Conservation (phyloP, 371 early-diverging fungal genomes). For the Ordospora pajunii region DNA sequence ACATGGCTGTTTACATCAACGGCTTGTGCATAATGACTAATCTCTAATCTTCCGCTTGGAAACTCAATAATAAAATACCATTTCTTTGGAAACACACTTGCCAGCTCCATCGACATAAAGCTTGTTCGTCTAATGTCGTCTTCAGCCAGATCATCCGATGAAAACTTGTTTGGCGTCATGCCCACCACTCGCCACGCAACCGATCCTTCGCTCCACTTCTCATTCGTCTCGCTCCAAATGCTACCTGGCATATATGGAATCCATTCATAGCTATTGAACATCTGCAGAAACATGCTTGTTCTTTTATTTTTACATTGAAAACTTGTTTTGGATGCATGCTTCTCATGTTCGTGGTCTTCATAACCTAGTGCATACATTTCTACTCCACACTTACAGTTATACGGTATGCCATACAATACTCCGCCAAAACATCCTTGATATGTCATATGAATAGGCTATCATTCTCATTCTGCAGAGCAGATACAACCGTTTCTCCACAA, state of each 20-base stretch:
- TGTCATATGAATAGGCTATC: too few relatives aligned
- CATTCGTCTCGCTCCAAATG: slow-evolving; percentile 29
- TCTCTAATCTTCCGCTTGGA: slow-evolving; percentile 48
- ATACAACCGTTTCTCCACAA: too few relatives aligned
- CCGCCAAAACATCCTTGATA: too few relatives aligned
- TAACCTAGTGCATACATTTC: too few relatives aligned
- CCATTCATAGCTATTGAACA: neutral
- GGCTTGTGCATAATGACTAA: slow-evolving; percentile 16
- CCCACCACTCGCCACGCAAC: slow-evolving; percentile 30
- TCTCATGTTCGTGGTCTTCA: too few relatives aligned
- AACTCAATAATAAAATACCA: slow-evolving; percentile 54
- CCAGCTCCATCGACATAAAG: neutral
- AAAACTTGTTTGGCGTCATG: neutral
- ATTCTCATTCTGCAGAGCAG: too few relatives aligned
- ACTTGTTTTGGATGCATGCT: neutral
- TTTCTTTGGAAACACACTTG: neutral
- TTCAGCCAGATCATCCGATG: neutral
- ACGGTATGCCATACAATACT: too few relatives aligned
- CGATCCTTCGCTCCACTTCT: slow-evolving; percentile 21
- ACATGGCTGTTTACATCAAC: slow-evolving; percentile 44
- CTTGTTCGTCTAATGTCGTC: neutral
- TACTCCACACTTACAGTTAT: too few relatives aligned
- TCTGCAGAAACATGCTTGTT: neutral
- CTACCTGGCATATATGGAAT: neutral
- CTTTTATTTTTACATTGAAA: neutral